phyloP scores from a whole-genome alignment of 805 yeast species.

The Isabelozyma heimii region DNA sequence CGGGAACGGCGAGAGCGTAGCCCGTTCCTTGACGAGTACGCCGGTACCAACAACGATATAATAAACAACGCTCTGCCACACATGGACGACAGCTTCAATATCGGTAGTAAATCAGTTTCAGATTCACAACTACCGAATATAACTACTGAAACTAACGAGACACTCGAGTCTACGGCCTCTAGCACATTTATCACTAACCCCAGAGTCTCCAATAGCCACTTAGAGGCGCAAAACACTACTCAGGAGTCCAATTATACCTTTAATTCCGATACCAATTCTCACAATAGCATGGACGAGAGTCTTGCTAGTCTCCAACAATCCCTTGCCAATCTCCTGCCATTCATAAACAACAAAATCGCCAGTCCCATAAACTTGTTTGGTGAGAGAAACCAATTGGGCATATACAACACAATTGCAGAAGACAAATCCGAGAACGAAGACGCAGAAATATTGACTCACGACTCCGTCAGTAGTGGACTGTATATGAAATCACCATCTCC shows the following conservation, averaged over 20 bases:
- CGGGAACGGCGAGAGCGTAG: neutral
- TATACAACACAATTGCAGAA: neutral
- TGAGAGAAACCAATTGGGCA: neutral
- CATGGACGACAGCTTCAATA: neutral
- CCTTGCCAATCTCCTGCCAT: conserved; percentile 2
- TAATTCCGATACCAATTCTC: neutral
- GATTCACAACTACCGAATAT: neutral
- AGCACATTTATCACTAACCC: neutral
- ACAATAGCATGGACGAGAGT: conserved; percentile 9
- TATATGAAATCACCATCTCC: neutral
- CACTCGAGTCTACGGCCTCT: neutral
- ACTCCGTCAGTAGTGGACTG: neutral
- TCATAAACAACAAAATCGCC: neutral
- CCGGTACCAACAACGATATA: neutral
- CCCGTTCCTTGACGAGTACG: neutral
- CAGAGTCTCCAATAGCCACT: neutral
- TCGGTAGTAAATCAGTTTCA: neutral
- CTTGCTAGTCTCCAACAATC: neutral
- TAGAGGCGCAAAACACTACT: neutral
- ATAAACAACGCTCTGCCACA: neutral
- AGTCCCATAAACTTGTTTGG: neutral
- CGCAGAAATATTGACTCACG: neutral
- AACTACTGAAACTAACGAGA: neutral
- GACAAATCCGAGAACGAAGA: neutral
- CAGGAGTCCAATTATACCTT: neutral